These are phyloP conservation scores for Neonectria ditissima DNA, from an alignment of 2,329 filamentous ascomycete genomes.

Conservation along the genomic window DNA sequence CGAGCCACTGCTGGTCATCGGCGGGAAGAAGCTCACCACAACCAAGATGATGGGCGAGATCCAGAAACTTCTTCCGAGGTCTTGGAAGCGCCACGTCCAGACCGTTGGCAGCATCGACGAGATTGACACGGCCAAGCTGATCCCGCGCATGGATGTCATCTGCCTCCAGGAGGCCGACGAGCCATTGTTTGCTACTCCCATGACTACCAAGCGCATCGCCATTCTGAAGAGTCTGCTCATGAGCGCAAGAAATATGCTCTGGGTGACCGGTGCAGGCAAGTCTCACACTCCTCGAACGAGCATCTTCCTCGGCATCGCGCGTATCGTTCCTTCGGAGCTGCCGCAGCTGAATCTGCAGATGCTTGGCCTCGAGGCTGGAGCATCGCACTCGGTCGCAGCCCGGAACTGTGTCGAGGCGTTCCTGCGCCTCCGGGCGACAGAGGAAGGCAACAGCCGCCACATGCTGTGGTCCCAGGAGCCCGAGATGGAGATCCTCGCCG, in stretches of 20 bases:
- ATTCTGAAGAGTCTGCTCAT: constrained; percentile 20
- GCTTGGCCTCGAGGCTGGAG: constrained; percentile 17
- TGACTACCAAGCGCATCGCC: constrained; percentile 15
- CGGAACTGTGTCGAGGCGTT: constrained; percentile 16
- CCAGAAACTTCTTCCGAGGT: constrained; percentile 20
- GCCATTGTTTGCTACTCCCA: constrained; percentile 20
- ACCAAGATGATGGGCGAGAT: constrained; percentile 22
- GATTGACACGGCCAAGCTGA: constrained; percentile 14
- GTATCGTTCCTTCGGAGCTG: constrained; percentile 15
- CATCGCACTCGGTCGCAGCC: not conserved
- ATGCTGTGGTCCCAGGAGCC: constrained; percentile 27
- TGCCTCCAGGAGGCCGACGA: constrained; percentile 27
- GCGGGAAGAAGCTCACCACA: constrained; percentile 21
- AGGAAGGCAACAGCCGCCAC: constrained; percentile 1
- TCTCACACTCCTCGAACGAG: constrained; percentile 17
- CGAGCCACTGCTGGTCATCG: constrained; percentile 19
- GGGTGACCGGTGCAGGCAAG: constrained; percentile 25
- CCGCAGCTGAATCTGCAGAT: constrained; percentile 24
- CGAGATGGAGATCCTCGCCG: constrained; percentile 23
- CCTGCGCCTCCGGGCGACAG: constrained; percentile 5
- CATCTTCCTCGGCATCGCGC: constrained; percentile 26
- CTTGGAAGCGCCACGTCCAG: constrained; percentile 21
- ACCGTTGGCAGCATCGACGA: constrained; percentile 11
- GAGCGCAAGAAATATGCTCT: constrained; percentile 23
- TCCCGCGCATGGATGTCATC: constrained; percentile 19